Evolutionary conservation across 2,329 filamentous ascomycete genomes (phyloP), one percentile per base, ranked within the genome.

Genomic region (Alternaria arbusti): DNA sequence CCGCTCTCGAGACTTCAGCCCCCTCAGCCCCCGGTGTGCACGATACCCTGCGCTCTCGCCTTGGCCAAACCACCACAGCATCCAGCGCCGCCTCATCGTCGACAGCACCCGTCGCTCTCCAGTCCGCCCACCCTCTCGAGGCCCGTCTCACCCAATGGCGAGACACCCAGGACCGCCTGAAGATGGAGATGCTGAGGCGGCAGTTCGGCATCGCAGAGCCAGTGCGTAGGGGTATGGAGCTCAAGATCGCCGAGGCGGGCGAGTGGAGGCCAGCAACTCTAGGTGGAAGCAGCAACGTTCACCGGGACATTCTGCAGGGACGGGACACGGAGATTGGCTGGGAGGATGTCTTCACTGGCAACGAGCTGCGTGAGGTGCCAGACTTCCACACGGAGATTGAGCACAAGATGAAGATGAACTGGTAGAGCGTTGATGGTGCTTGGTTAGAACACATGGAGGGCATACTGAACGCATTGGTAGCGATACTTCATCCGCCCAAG

Each of bases 341-440:
- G 96, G 96, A 99, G 86, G 96, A 98, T 84, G 89, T 99, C 20
- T 98, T 91, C 79, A 88, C 87, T 20, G 93, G 85, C 64, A 90
- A 92, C 72, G 93, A 95, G 81, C 86, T 88, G 78, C 87, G 89
- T 73, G 86, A 88, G 65, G 84, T 88, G 45, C 88, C 90, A 23
- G 88, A 90, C 57, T 90, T 97, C 82, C 94, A 97, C 74, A 90
- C 93, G 61, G 95, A 98, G 88, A 94, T 97, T 89, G 95, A 97
- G 89, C 88, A 88, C 82, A 93, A 93, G 86, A 84, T 97, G 81
- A 91, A 90, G 86, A 96, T 97, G 88, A 85, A 79, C 84, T 84
- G 85, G 80, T 82, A 73, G 62, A 68, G 56, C 25, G 44, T 10
- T 47, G 47, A 46, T 25, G 28, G 32, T 45, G 25, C 20, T 32